Percentiles rank a stretch among this genome's conserved stretches.
phyloP scores from a whole-genome alignment of 1,284 basidiomycete genomes.

The Cutaneotrichosporon mucoides region DNA sequence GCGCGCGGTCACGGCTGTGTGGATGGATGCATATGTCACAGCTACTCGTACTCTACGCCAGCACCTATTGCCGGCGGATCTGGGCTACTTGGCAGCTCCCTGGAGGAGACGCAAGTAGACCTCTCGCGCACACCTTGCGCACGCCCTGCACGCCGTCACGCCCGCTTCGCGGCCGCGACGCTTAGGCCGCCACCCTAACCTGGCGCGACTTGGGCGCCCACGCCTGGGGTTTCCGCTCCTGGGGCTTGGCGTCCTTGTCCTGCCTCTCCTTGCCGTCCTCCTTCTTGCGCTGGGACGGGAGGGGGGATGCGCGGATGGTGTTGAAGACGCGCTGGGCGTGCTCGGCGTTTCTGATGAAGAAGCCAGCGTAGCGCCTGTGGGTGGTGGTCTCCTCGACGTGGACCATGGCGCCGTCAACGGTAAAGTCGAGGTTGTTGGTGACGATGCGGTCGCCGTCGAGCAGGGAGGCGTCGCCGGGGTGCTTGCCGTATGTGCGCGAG shows the following conservation, averaged over 20 bases:
- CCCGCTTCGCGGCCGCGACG: background rate
- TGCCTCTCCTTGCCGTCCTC: slow-evolving; percentile 5
- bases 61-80: background rate
- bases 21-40: slow-evolving; percentile 6
- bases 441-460: slow-evolving; percentile 82
- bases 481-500: slow-evolving; percentile 59
- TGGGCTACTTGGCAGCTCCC: too few species aligned
- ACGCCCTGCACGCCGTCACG: too few species aligned
- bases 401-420: slow-evolving; percentile 88
- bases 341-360: slow-evolving; percentile 94
- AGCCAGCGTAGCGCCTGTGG: slow-evolving; percentile 86
- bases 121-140: too few species aligned
- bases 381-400: slow-evolving; percentile 92
- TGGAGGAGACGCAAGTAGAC: too few species aligned
- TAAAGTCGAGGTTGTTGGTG: slow-evolving; percentile 91
- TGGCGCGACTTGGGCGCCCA: slow-evolving; percentile 31
- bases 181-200: slow-evolving; percentile 27
- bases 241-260: slow-evolving; percentile 12
- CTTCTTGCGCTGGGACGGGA: slow-evolving; percentile 51
- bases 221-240: slow-evolving; percentile 16
- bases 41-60: background rate
- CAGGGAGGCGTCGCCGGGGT: slow-evolving; percentile 58
- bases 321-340: slow-evolving; percentile 79
- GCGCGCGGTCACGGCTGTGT: too few species aligned
- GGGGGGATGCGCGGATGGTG: slow-evolving; percentile 65